Base-by-base conservation (phyloP, 257 asterid species). In the Solanum corneliomulleri region DNA sequence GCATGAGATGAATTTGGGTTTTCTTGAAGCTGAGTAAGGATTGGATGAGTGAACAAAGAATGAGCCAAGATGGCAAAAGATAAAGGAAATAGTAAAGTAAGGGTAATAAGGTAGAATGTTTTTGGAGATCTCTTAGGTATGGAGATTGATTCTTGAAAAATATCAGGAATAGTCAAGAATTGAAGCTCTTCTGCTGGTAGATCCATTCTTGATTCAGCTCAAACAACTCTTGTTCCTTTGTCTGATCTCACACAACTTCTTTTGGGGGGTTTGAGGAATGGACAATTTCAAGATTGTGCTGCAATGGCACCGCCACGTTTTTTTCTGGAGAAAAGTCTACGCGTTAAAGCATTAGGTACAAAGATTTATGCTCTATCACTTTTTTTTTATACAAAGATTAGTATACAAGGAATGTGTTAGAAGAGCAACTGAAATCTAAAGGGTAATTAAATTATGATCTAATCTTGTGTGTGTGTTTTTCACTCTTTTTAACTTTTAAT, bases 31-130 rank as follows among this genome's bases (percentile, higher is more conserved):
- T 93, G 98, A 0, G 91, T 33, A 81, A 96, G 76, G 58, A 96
- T 93, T 1, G 99, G 98, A 88, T 96, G 95, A 1, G 98, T 94
- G 94, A 95, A 96, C 72, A 96, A 95, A 1, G 98, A 96, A 90
- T 96, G 99, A 81, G 98, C 99, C 86, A 96, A 88, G 89, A 97
- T 94, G 39, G 98, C 99, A 89, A 97, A 95, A 10, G 99, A 97
- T 29, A 97, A 93, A 2, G 99, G 98, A 92, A 94, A 95, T 85
- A 97, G 87, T 42, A 97, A 87, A 86, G 95, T 91, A 29, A 95
- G 93, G 82, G 99, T 94, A 68, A 95, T 86, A 56, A 95, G 93
- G 89, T 93, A 97, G 71, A 97, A 97, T 27, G 98, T 93, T 85
- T 91, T 97, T 6, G 98, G 98, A 21, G 98, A 94, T 87, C 91